Percentiles rank a stretch among this genome's conserved stretches.
These are phyloP conservation scores for Aspergillus indologenus DNA, from an alignment of 495 filamentous ascomycete species.

Conservation along the genomic window DNA sequence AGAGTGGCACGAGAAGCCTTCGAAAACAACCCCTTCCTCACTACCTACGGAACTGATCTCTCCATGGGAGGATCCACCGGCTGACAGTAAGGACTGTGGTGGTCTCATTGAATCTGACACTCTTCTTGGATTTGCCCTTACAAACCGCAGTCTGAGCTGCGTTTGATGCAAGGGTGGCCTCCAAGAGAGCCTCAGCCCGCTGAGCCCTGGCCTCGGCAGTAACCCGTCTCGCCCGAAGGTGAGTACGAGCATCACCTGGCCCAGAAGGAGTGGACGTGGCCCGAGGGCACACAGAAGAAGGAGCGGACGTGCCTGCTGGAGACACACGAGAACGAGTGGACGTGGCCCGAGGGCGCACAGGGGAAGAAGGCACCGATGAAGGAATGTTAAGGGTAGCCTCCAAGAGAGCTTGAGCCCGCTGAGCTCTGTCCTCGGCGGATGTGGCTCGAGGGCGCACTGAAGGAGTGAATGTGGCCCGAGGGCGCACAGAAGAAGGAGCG, in stretches of 20 bases:
- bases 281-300: background rate
- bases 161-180: background rate
- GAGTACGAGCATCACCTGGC: background rate
- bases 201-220: background rate
- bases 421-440: no score
- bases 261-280: background rate
- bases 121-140: background rate
- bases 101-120: background rate
- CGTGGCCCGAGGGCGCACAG: no score
- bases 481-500: background rate
- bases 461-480: background rate
- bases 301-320: background rate
- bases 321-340: background rate
- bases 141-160: background rate
- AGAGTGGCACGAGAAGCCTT: background rate
- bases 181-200: background rate
- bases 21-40: no score
- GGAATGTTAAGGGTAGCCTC: no score
- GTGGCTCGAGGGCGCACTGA: no score
- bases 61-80: background rate
- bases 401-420: no score
- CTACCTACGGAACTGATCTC: no score
- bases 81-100: background rate
- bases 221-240: background rate
- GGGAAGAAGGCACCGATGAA: no score